Conservation (phyloP, 2,329 filamentous ascomycete genomes). For the Aspergillus clavatus region DNA sequence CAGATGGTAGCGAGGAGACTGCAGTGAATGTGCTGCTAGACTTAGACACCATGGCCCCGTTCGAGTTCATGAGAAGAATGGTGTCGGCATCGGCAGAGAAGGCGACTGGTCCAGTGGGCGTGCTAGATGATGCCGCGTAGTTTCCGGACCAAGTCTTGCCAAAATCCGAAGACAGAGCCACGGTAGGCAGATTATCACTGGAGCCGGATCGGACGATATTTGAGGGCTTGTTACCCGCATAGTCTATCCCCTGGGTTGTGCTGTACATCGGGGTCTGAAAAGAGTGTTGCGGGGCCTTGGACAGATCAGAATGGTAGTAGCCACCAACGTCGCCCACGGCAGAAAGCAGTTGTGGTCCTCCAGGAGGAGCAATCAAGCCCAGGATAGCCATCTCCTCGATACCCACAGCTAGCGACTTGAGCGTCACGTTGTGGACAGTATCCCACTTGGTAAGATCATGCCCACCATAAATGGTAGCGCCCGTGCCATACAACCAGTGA, state of each 20-base stretch:
- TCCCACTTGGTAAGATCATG: constrained; percentile 56
- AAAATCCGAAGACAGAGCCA: constrained; percentile 49
- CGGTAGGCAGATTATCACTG: constrained; percentile 31
- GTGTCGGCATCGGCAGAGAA: constrained; percentile 50
- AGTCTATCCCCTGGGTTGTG: constrained; percentile 42
- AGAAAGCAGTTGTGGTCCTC: constrained; percentile 49
- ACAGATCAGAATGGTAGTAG: constrained; percentile 40
- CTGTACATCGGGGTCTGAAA: constrained; percentile 49
- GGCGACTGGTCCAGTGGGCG: constrained; percentile 46
- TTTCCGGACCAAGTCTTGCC: constrained; percentile 49
- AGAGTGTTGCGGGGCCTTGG: constrained; percentile 40
- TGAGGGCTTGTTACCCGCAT: constrained; percentile 39
- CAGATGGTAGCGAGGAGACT: constrained; percentile 44
- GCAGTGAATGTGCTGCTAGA: constrained; percentile 37
- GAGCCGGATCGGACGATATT: constrained; percentile 51
- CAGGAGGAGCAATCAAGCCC: constrained; percentile 47
- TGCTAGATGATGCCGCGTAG: constrained; percentile 44
- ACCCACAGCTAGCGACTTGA: constrained; percentile 50
- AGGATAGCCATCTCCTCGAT: constrained; percentile 53
- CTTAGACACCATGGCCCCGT: constrained; percentile 16
- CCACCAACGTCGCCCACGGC: constrained; percentile 51
- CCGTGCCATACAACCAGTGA: constrained; percentile 59
- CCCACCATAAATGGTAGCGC: constrained; percentile 51
- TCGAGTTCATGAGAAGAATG: constrained; percentile 23
- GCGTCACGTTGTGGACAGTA: constrained; percentile 45